Evolutionary conservation across 106 monocot species (phyloP), one percentile per base, ranked within the genome.

Genomic region (Dactylorhiza incarnata): DNA sequence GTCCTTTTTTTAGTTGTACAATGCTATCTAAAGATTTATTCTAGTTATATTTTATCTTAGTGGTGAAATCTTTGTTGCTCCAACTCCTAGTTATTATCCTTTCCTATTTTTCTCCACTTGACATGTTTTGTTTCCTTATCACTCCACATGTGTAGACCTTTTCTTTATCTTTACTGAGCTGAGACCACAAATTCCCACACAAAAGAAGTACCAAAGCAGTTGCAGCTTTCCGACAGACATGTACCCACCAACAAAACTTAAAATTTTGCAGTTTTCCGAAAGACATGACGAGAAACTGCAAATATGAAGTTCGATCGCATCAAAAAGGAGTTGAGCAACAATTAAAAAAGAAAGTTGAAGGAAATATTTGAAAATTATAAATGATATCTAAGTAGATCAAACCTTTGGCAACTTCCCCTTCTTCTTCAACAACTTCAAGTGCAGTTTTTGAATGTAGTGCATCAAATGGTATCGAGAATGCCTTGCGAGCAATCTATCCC

Each of bases 401-500:
- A 89, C 93, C 87, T 87, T 90, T 53, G 87, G 93, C 67, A 87
- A 0, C 59, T 85, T 93, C 48, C 93, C 93, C 78, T 70, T 78
- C 76, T 82, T 93, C 80, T 83, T 90, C 73, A 93, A 78, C 76
- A 93, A 29, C 76, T 93, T 93, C 78, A 84, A 55, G 48, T 93
- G 93, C 79, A 93, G 63, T 69, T 85, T 84, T 78, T 90, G 93
- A 26, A 89, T 82, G 54, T 93, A 93, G 56, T 93, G 89, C 78
- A 86, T 84, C 83, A 93, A 65, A 78, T 93, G 93, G 78, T 93
- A 88, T 45, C 80, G 74, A 9, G 93, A 84, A 79, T 90, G 87
- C 82, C 77, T 85, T 22, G 81, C 65, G 26, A 88, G 68, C 80
- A 93, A 48, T 70, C 55, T 81, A 15, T 86, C 87, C 74, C 68